Conservation (phyloP, 1,284 basidiomycete species). For the Pseudozyma flocculosa region DNA sequence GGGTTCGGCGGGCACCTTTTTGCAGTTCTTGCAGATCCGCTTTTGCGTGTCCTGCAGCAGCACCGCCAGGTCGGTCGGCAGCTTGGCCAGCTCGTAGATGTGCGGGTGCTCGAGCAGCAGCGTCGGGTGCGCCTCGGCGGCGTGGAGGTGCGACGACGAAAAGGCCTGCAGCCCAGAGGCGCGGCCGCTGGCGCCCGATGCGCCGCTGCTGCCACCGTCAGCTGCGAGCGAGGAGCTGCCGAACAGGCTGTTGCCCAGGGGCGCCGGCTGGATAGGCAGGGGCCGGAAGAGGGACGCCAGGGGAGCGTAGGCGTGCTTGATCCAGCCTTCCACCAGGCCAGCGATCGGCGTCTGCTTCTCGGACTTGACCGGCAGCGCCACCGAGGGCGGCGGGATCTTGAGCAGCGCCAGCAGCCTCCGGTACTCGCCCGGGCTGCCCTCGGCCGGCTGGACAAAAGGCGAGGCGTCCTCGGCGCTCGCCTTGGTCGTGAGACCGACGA, state of each 20-base stretch:
- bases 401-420: constrained; percentile 38
- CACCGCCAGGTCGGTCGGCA: constrained; percentile 80
- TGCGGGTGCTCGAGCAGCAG: constrained; percentile 72
- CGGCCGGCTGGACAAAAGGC: too few relatives aligned
- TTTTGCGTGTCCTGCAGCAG: constrained; percentile 73
- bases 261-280: constrained; percentile 46
- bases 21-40: constrained; percentile 74
- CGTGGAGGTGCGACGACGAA: constrained; percentile 31
- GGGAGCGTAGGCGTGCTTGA: constrained; percentile 55
- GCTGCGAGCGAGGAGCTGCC: not conserved
- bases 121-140: constrained; percentile 60
- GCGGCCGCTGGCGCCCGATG: not conserved
- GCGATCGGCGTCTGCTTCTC: constrained; percentile 52
- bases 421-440: constrained; percentile 40
- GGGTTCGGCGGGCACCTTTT: constrained; percentile 77
- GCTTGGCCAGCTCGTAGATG: constrained; percentile 77
- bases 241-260: constrained; percentile 18
- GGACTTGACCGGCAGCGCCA: constrained; percentile 43
- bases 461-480: too few relatives aligned
- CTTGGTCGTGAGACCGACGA: constrained; percentile 60
- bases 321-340: constrained; percentile 55
- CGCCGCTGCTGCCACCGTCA: not conserved
- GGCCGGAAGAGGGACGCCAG: constrained; percentile 55
- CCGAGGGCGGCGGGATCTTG: constrained; percentile 42
- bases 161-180: constrained; percentile 4